A percentile compares a stretch with the other conserved stretches of the same genome.
These are phyloP conservation scores for Rhizopogon vulgaris DNA, from an alignment of 768 basidiomycete genomes.

Conservation along the genomic window DNA sequence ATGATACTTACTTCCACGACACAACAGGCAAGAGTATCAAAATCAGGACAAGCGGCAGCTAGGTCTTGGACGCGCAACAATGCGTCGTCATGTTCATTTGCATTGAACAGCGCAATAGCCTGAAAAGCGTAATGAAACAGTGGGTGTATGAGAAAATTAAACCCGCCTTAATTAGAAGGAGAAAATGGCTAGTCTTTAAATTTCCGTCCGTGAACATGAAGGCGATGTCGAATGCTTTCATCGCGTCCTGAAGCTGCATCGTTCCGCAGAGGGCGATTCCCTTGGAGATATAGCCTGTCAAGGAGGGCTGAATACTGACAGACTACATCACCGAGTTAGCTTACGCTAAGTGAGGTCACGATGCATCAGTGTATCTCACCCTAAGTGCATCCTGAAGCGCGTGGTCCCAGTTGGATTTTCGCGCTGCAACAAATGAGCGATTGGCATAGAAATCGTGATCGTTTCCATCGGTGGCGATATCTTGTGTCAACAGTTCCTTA, in stretches of 20 bases:
- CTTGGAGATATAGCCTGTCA: background rate
- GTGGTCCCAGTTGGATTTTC: background rate
- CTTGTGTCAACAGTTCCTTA: background rate
- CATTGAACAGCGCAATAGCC: background rate
- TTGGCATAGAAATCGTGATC: background rate
- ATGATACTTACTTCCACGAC: background rate
- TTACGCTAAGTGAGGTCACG: no score
- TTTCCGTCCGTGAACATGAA: background rate
- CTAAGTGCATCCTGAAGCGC: background rate
- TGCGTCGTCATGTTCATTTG: background rate
- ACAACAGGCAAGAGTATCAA: background rate
- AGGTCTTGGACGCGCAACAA: background rate
- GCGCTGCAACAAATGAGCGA: background rate
- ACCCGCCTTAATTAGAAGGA: background rate
- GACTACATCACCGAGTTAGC: background rate
- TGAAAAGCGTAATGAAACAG: background rate
- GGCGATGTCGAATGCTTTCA: background rate
- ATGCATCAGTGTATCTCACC: background rate
- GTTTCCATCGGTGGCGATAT: background rate
- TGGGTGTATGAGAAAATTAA: no score
- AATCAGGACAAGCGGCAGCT: background rate
- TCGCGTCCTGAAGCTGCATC: background rate
- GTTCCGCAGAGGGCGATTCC: background rate
- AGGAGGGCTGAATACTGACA: background rate
- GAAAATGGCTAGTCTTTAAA: background rate